phyloP scores from a whole-genome alignment of 192 early-diverging fungal species.

The Cetraspora pellucida region DNA sequence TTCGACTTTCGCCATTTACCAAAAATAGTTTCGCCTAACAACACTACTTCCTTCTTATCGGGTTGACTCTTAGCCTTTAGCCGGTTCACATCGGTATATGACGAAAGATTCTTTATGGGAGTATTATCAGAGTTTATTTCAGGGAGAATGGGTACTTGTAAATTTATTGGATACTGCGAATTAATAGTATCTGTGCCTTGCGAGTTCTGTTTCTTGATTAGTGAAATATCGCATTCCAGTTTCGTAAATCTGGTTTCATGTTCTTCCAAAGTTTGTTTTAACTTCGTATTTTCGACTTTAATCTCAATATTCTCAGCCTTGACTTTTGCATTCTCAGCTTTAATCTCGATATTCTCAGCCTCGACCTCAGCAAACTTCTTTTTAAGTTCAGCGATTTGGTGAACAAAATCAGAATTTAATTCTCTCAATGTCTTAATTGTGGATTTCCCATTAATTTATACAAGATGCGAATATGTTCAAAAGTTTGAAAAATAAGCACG shows the following conservation, averaged over 20 bases:
- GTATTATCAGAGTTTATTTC: conserved; percentile 31
- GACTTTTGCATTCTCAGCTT: conserved; percentile 5
- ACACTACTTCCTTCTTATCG: too few species aligned
- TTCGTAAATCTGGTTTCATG: conserved; percentile 1
- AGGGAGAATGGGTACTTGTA: not conserved
- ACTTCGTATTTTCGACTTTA: conserved; percentile 18
- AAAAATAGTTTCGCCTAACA: too few species aligned
- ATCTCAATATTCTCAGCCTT: conserved; percentile 8
- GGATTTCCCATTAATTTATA: conserved; percentile 24
- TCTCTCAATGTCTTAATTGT: conserved; percentile 8
- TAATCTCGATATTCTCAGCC: conserved; percentile 11
- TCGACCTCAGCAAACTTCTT: not conserved
- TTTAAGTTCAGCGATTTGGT: conserved; percentile 2
- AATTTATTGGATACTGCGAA: not conserved
- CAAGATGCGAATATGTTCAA: conserved; percentile 9
- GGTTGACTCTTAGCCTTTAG: conserved; percentile 17
- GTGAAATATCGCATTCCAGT: conserved; percentile 16
- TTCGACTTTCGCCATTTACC: too few species aligned
- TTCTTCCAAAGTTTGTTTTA: conserved; percentile 1
- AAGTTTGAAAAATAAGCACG: conserved; percentile 6
- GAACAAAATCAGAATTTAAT: conserved; percentile 16
- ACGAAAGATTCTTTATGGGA: conserved; percentile 19
- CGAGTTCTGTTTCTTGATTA: conserved; percentile 13
- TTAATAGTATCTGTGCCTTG: not conserved
- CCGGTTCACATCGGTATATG: conserved; percentile 18